Base-by-base conservation (phyloP, 169 alveolate genomes). In the Cryptosporidium meleagridis region DNA sequence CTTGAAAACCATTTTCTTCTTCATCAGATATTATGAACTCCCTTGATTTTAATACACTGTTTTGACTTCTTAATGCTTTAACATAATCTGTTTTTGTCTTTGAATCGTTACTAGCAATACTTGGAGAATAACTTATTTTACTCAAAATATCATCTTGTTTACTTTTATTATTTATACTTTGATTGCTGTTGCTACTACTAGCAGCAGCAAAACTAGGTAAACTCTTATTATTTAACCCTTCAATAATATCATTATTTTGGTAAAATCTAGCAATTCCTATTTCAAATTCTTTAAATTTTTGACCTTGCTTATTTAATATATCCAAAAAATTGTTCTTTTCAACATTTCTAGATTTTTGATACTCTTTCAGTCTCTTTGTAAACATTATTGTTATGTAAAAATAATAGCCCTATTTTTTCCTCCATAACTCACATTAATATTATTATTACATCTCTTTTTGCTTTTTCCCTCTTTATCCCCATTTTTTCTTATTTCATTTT, bases 351-450 rank as follows among this genome's bases (percentile, higher is more conserved):
- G 61, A 55, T 41, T 58, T 73, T 31, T 58, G 51, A 21, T 73
- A 55, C 5, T 73, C 86, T 21, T 44, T 73, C 21, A 73, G 44
- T 73, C 86, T 29, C 9, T 73, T 55, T 35, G 59, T 51, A 37
- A 73, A n/a, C 86, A 73, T 73, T 10, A 5, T 55, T 8, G 1
- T 0, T 23, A 23, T 23, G 0, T 53, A 14, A 18, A 1, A 6
- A 3, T n/a, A 52, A n/a, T n/a, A 1, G 3, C 14, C 61, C 5
- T 37, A 52, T 53, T 53, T 21, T 21, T 8, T n/a, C 0, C 0
- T 52, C 1, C 65, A 18, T 55, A n/a, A n/a, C 55, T 48, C 21
- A 48, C 55, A 48, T 48, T 48, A 3, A 8, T 10, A 45, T 45
- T 52, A 9, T 23, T 55, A n/a, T 26, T n/a, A 16, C 23, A 23